A percentile compares a stretch with the other conserved stretches of the same genome.
Evolutionary conservation across 805 yeast species (phyloP).

Genomic region (Pichia heedii): DNA sequence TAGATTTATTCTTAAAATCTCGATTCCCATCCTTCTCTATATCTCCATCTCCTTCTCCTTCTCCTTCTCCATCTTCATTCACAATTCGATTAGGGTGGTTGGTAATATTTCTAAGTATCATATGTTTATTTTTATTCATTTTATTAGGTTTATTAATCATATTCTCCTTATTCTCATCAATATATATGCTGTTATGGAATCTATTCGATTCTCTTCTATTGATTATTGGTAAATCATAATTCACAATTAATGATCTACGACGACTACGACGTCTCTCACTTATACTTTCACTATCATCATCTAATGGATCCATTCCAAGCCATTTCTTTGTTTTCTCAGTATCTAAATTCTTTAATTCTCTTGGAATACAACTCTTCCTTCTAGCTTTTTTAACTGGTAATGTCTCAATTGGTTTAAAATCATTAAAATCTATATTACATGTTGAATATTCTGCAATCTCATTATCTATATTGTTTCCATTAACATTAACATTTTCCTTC

Average conservation of each 20-base stretch:
- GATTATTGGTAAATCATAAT: slow-evolving; percentile 61
- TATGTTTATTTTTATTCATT: not conserved
- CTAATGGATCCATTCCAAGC: slow-evolving; percentile 11
- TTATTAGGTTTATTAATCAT: slow-evolving; percentile 1
- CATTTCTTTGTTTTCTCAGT: slow-evolving; percentile 16
- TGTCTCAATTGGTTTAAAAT: too few relatives aligned
- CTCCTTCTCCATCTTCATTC: not conserved
- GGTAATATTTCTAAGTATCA: slow-evolving; percentile 5
- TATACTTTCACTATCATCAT: slow-evolving; percentile 19
- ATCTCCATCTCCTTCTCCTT: not conserved
- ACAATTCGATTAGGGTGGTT: not conserved
- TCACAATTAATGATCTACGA: slow-evolving; percentile 42
- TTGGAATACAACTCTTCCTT: slow-evolving; percentile 14
- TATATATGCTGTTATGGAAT: slow-evolving; percentile 30
- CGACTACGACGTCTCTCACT: slow-evolving; percentile 25
- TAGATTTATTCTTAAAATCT: slow-evolving; percentile 3
- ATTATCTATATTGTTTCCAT: too few relatives aligned
- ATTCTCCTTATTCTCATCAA: slow-evolving; percentile 12
- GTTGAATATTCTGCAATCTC: too few relatives aligned
- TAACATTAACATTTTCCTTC: too few relatives aligned
- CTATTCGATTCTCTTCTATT: slow-evolving; percentile 63
- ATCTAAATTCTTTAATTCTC: slow-evolving; percentile 34
- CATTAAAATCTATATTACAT: too few relatives aligned
- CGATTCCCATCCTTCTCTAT: too few relatives aligned
- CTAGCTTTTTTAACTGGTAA: not conserved